A percentile compares a stretch with the other conserved stretches of the same genome.
phyloP scores from a whole-genome alignment of 805 yeast genomes.

The Yueomyces sp. region DNA sequence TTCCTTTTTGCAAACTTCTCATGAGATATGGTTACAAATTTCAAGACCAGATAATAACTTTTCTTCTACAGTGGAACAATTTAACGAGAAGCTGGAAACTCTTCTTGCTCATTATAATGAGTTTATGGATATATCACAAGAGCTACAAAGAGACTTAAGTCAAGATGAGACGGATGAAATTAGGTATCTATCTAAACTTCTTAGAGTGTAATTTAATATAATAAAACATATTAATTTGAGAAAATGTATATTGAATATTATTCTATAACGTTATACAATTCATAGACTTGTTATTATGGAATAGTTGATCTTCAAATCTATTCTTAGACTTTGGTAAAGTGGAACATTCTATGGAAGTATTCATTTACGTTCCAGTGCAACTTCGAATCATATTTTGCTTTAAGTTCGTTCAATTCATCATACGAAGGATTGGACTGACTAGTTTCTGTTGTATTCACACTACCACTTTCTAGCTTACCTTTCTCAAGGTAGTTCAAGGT shows the following conservation, averaged over 20 bases:
- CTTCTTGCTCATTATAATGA: slow-evolving; percentile 30
- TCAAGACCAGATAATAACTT: slow-evolving; percentile 6
- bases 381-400: slow-evolving; percentile 6
- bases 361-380: slow-evolving; percentile 9
- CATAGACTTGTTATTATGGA: background rate
- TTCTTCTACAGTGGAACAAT: slow-evolving; percentile 8
- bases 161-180: slow-evolving; percentile 34
- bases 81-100: slow-evolving; percentile 28
- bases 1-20: slow-evolving; percentile 26
- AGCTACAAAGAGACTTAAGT: slow-evolving; percentile 39
- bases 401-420: background rate
- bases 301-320: background rate
- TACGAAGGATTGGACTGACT: no score
- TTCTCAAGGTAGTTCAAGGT: background rate
- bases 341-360: slow-evolving; percentile 14
- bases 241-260: no score
- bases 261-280: background rate
- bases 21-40: slow-evolving; percentile 23
- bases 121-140: slow-evolving; percentile 30
- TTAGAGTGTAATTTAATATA: background rate
- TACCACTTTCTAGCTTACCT: no score
- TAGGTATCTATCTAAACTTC: slow-evolving; percentile 9
- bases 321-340: slow-evolving; percentile 14
- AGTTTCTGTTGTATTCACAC: no score
- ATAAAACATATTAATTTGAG: background rate